These are phyloP conservation scores for Hemisphaericaspora nanyangensis DNA, from an alignment of 805 yeast genomes.

Conservation along the genomic window DNA sequence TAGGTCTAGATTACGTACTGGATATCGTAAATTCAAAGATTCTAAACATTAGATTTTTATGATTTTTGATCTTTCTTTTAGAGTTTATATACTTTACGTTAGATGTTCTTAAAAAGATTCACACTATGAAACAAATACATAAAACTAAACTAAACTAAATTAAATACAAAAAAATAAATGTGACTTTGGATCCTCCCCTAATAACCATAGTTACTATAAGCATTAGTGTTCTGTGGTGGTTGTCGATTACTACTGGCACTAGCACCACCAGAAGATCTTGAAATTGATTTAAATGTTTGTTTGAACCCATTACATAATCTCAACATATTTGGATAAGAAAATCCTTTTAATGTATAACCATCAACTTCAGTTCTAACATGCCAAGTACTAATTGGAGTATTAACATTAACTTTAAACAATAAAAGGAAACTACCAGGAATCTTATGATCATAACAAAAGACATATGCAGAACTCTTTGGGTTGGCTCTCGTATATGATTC, in stretches of 20 bases:
- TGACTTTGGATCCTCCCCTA: constrained; percentile 1
- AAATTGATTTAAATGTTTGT: constrained; percentile 44
- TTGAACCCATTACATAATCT: constrained; percentile 94
- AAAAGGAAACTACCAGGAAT: constrained; percentile 92
- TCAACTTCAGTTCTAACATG: constrained; percentile 86
- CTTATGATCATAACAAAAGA: constrained; percentile 84
- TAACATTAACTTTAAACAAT: constrained; percentile 76
- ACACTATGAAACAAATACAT: neutral
- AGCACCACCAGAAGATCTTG: constrained; percentile 9
- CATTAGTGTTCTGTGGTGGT: constrained; percentile 10
- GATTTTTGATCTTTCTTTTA: neutral
- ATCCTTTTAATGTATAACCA: constrained; percentile 77
- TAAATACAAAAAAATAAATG: neutral
- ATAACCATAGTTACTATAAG: constrained; percentile 23
- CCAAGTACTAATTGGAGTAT: constrained; percentile 74
- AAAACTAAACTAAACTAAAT: neutral
- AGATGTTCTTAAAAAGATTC: too few species aligned
- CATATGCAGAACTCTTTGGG: constrained; percentile 84
- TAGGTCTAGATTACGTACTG: constrained; percentile 51
- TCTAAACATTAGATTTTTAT: neutral
- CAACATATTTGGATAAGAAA: constrained; percentile 84
- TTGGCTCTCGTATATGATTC: constrained; percentile 88
- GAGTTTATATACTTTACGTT: too few species aligned
- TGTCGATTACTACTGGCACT: constrained; percentile 11
- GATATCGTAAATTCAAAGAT: constrained; percentile 8